Conservation (phyloP, 1,139 yeast genomes). For the Hansenula lynferdii region DNA sequence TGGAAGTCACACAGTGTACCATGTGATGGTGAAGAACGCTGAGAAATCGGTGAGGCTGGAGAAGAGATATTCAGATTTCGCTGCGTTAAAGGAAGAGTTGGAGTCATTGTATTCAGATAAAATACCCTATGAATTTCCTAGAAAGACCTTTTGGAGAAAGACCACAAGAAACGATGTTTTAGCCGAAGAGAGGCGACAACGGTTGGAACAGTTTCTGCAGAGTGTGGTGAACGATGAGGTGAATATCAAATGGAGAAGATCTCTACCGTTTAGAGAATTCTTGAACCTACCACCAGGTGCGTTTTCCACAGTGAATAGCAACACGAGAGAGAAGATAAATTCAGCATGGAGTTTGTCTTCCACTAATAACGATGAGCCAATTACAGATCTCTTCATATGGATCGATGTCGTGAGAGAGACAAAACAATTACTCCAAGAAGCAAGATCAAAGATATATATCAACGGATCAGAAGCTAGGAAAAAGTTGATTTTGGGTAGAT, state of each 20-base stretch:
- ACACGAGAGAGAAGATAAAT: conserved; percentile 10
- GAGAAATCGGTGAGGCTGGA: conserved; percentile 27
- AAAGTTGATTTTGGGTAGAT: conserved; percentile 25
- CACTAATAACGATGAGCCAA: conserved; percentile 15
- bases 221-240: conserved; percentile 41
- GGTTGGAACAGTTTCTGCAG: conserved; percentile 43
- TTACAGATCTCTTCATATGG: conserved; percentile 27
- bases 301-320: conserved; percentile 13
- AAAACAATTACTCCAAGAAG: conserved; percentile 28
- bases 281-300: conserved; percentile 28
- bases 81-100: conserved; percentile 37
- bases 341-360: conserved; percentile 17
- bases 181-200: conserved; percentile 42
- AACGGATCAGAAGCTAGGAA: conserved; percentile 23
- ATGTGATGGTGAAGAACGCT: conserved; percentile 25
- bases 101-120: conserved; percentile 38
- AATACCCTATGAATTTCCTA: conserved; percentile 37
- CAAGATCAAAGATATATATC: conserved; percentile 21
- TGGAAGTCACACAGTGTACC: conserved; percentile 32
- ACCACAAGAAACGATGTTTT: conserved; percentile 26
- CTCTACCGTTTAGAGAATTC: conserved; percentile 30
- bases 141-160: conserved; percentile 15
- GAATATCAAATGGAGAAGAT: conserved; percentile 35
- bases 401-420: conserved; percentile 30
- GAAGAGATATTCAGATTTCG: conserved; percentile 51